Evolutionary conservation across 768 basidiomycete genomes (phyloP).

Genomic region (Clitopilus hobsonii): DNA sequence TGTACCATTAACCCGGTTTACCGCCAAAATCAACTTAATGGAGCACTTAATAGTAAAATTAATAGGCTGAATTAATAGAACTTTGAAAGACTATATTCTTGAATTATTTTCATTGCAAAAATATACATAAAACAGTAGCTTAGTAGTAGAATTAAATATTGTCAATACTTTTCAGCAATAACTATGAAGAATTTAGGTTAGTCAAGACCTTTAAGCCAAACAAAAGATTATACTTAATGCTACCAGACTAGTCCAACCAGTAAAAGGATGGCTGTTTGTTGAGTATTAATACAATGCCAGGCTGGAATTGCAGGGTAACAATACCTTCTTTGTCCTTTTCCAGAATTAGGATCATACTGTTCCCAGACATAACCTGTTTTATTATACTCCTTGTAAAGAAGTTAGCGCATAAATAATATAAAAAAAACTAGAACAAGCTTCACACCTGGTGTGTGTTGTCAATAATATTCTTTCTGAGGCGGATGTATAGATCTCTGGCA

Average conservation of each 20-base stretch:
- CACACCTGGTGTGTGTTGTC: slow-evolving; percentile 68
- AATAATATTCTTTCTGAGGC: slow-evolving; percentile 78
- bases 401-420: not conserved
- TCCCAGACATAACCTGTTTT: slow-evolving; percentile 97
- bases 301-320: slow-evolving; percentile 4
- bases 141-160: no score
- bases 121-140: no score
- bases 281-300: slow-evolving; percentile 2
- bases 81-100: no score
- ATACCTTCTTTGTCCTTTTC: slow-evolving; percentile 85
- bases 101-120: no score
- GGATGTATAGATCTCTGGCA: slow-evolving; percentile 74
- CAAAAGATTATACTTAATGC: slow-evolving; percentile 66
- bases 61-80: no score
- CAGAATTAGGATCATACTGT: slow-evolving; percentile 84
- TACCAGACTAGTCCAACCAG: slow-evolving; percentile 92
- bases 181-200: slow-evolving; percentile 13
- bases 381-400: slow-evolving; percentile 67
- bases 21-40: no score
- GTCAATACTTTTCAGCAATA: slow-evolving; percentile 24
- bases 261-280: slow-evolving; percentile 80
- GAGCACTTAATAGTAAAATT: no score
- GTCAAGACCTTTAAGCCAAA: not conserved
- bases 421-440: not conserved
- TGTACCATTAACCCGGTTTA: no score